These are phyloP conservation scores for Penicillium daleae DNA, from an alignment of 495 filamentous ascomycete species.

Conservation along the genomic window DNA sequence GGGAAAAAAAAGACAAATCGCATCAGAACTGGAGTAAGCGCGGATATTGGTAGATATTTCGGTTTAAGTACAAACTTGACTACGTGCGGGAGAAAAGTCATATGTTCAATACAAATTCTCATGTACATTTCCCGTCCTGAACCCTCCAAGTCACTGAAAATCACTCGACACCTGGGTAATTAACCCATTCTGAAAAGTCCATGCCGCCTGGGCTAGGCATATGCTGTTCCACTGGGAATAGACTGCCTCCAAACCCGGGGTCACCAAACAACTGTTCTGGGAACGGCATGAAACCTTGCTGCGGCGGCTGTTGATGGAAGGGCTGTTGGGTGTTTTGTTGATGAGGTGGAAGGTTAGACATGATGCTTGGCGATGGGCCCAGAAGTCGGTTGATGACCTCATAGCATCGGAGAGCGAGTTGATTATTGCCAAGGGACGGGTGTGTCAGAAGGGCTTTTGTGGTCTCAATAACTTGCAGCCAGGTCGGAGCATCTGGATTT, in stretches of 20 bases:
- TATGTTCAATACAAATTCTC: constrained; percentile 4
- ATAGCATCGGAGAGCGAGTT: constrained; percentile 47
- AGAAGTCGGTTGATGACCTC: constrained; percentile 51
- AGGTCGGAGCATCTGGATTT: constrained; percentile 45
- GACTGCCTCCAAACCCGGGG: constrained; percentile 37
- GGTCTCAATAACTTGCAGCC: constrained; percentile 52
- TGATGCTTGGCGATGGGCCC: constrained; percentile 33
- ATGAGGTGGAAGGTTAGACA: background rate
- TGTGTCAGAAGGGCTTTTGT: constrained; percentile 50
- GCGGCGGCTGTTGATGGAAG: constrained; percentile 19
- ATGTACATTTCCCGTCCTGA: constrained; percentile 8
- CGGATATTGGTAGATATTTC: background rate
- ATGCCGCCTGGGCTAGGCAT: constrained; percentile 38
- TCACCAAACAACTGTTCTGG: constrained; percentile 47
- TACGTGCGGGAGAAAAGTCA: background rate
- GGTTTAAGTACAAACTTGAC: background rate
- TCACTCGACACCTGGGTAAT: constrained; percentile 39
- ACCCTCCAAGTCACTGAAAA: constrained; percentile 13
- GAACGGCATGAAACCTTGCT: constrained; percentile 44
- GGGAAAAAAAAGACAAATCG: constrained; percentile 1
- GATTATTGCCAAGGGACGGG: constrained; percentile 47
- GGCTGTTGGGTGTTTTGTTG: constrained; percentile 13
- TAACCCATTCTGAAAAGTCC: constrained; percentile 54
- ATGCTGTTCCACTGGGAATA: constrained; percentile 47
- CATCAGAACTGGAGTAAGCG: background rate